Base-by-base conservation (phyloP, 2,329 filamentous ascomycete genomes). In the Didymella lethalis region DNA sequence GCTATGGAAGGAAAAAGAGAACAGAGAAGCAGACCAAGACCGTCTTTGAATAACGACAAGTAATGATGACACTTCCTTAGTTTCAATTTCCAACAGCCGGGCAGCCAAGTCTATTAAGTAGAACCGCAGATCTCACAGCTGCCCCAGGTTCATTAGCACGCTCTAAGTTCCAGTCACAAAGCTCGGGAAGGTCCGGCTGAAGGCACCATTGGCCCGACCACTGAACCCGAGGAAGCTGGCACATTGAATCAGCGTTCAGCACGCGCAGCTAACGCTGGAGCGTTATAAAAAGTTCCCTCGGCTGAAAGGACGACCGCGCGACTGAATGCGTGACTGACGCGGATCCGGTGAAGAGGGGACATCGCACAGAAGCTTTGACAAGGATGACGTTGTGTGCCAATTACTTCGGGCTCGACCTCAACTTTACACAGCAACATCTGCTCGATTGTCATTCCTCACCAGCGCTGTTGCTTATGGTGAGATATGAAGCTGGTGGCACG, bases 331-430 rank as follows among this genome's bases (percentile, higher is more conserved):
- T 59, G 56, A 59, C 50, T 59, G 51, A 50, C 54, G 56, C 51
- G 51, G 47, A 59, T 59, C 56, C 41, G 56, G 47, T 59, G 50
- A 46, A 20, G 67, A 63, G 67, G 62, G 67, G 68, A 67, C 54
- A 67, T 61, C 66, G 65, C 65, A 65, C 38, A 57, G 31, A 28
- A 54, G 46, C 57, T 46, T 57, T 61, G 62, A 66, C 65, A 64
- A 59, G 64, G 48, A 75, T 75, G 72, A 75, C 72, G 72, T 74
- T 73, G 45, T 45, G 18, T 64, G 71, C 71, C 69, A 74, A 71
- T 74, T 62, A 63, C 67, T 72, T 72, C 66, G 59, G 29, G 45
- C 41, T 43, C 28, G 28, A 50, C 48, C 16, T 56, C 61, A 54
- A 23, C 47, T 61, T 38, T 28, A 8, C 2, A 26, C 12, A 7